Evolutionary conservation across 179 eudicot genomes (phyloP).

Genomic region (Amaranthus tricolor): DNA sequence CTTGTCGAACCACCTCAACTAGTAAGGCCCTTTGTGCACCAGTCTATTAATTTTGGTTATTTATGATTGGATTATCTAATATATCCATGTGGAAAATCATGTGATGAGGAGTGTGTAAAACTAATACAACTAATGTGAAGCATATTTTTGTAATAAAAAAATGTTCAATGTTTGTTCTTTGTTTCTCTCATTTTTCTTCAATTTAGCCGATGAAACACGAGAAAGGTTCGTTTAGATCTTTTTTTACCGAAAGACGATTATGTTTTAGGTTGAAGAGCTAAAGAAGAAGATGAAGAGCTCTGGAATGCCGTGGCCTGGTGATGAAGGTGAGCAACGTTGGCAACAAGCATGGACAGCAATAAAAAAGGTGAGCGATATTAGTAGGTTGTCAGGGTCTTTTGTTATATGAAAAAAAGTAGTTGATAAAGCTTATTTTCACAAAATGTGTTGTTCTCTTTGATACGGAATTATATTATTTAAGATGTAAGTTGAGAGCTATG

Average conservation of each 20-base stretch:
- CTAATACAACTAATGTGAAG: too few relatives aligned
- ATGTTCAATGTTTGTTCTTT: too few relatives aligned
- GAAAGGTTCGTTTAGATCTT: background rate
- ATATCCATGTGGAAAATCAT: too few relatives aligned
- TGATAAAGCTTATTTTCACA: background rate
- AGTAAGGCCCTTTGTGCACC: constrained; percentile 42
- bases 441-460: background rate
- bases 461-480: background rate
- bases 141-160: too few relatives aligned
- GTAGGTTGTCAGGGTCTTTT: background rate
- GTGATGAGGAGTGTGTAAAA: too few relatives aligned
- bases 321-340: constrained; percentile 89
- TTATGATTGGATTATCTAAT: background rate
- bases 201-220: too few relatives aligned
- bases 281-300: constrained; percentile 73
- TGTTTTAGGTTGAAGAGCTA: constrained; percentile 72
- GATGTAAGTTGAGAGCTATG: background rate
- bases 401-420: background rate
- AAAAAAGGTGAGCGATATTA: constrained; percentile 59
- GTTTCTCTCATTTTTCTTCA: too few relatives aligned
- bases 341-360: constrained; percentile 96
- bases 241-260: background rate
- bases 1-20: constrained; percentile 79
- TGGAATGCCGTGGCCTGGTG: constrained; percentile 99
- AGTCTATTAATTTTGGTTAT: background rate